phyloP scores from a whole-genome alignment of 192 early-diverging fungal genomes.

The Lobosporangium transversale region DNA sequence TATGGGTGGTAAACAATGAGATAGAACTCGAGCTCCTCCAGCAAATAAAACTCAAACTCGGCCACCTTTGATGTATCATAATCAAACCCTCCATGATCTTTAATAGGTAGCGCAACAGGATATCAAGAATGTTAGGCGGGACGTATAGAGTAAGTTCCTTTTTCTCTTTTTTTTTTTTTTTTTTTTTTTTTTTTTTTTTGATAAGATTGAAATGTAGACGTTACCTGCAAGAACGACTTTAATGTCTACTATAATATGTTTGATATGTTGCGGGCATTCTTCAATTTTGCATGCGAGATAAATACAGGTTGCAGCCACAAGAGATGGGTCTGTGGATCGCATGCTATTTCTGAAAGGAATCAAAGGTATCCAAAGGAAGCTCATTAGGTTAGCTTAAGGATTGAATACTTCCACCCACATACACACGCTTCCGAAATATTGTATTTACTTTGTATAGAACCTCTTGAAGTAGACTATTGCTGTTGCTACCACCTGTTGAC shows the following conservation, averaged over 20 bases:
- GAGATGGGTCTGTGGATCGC: conserved; percentile 77
- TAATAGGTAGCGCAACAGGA: conserved; percentile 4
- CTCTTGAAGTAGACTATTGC: conserved; percentile 90
- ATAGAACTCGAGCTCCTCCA: conserved; percentile 93
- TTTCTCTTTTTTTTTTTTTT: too few relatives aligned
- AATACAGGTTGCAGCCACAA: conserved; percentile 83
- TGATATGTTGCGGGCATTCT: conserved; percentile 76
- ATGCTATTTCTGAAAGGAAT: conserved; percentile 78
- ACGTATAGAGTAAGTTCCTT: too few relatives aligned
- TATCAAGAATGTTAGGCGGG: too few relatives aligned
- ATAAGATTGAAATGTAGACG: not conserved
- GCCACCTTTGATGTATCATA: conserved; percentile 84
- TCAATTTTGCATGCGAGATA: conserved; percentile 93
- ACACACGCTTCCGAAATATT: too few relatives aligned
- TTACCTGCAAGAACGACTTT: conserved; percentile 50
- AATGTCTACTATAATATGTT: conserved; percentile 63
- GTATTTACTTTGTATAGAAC: conserved; percentile 81
- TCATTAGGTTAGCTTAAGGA: too few relatives aligned
- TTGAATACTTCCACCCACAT: too few relatives aligned
- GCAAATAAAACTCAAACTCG: conserved; percentile 91
- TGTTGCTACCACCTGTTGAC: conserved; percentile 87
- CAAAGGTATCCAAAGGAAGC: too few relatives aligned
- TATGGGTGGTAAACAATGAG: conserved; percentile 92
- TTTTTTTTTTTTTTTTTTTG: too few relatives aligned
- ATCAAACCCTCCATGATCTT: conserved; percentile 62